These are phyloP conservation scores for Plasmodium inui DNA, from an alignment of 169 alveolate genomes.

Conservation along the genomic window DNA sequence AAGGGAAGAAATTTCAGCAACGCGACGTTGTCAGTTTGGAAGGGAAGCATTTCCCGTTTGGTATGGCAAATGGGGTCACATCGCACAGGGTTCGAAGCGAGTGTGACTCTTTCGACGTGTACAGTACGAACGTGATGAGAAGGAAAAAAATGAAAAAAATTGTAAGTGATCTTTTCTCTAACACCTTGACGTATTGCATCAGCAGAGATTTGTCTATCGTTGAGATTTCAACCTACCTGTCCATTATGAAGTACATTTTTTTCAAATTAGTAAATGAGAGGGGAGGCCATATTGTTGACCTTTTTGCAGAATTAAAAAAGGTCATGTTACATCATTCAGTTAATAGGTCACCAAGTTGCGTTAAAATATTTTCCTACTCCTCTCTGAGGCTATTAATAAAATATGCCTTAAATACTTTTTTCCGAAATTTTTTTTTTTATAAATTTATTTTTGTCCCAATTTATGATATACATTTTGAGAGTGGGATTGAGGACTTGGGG, in stretches of 20 bases:
- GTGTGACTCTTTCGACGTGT: not conserved
- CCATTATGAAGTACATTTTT: slow-evolving; percentile 44
- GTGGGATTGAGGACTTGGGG: not conserved
- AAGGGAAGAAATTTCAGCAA: not conserved
- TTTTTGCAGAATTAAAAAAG: slow-evolving; percentile 50
- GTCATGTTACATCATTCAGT: slow-evolving; percentile 39
- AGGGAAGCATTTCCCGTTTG: not conserved
- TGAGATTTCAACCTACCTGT: slow-evolving; percentile 48
- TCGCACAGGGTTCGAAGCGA: not conserved
- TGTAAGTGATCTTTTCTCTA: slow-evolving; percentile 17
- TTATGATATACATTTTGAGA: slow-evolving; percentile 26
- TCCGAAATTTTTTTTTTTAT: slow-evolving; percentile 30
- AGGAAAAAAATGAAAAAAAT: slow-evolving; percentile 53
- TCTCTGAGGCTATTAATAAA: slow-evolving; percentile 24
- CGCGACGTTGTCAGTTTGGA: not conserved
- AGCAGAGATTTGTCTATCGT: slow-evolving; percentile 25
- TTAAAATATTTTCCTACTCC: slow-evolving; percentile 51
- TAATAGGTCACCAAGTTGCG: slow-evolving; percentile 40
- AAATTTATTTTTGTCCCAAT: slow-evolving; percentile 48
- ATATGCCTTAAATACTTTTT: slow-evolving; percentile 32
- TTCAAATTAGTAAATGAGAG: slow-evolving; percentile 13
- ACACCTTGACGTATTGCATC: slow-evolving; percentile 28
- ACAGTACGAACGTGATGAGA: not conserved
- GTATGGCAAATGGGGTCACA: not conserved
- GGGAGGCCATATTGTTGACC: slow-evolving; percentile 6